These are phyloP conservation scores for Aspergillus kassunensis DNA, from an alignment of 495 filamentous ascomycete genomes.

Conservation along the genomic window DNA sequence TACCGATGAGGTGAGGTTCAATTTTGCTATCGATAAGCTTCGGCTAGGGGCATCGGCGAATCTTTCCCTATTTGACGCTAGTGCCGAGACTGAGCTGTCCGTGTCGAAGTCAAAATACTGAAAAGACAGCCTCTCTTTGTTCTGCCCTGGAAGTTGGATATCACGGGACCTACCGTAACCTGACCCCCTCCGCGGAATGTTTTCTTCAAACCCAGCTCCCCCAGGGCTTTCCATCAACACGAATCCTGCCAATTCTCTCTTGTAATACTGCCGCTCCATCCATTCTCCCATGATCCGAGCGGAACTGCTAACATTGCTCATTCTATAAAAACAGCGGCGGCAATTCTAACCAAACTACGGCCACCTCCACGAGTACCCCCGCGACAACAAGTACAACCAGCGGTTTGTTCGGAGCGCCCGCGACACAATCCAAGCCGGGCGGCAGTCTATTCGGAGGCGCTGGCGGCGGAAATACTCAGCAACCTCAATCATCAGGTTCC, in stretches of 20 bases:
- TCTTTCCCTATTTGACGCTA: conserved; percentile 10
- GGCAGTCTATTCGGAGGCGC: conserved; percentile 48
- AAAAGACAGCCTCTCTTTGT: too few relatives aligned
- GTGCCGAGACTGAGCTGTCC: too few relatives aligned
- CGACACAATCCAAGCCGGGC: conserved; percentile 34
- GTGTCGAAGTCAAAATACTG: neutral
- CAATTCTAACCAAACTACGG: conserved; percentile 20
- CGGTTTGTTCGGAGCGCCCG: conserved; percentile 35
- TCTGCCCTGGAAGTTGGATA: too few relatives aligned
- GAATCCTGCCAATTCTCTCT: conserved; percentile 66
- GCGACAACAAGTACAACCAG: conserved; percentile 26
- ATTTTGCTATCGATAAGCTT: neutral
- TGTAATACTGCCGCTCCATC: too few relatives aligned
- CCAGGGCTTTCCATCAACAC: conserved; percentile 73
- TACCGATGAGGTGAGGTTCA: neutral
- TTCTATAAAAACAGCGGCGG: conserved; percentile 19
- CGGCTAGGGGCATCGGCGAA: conserved; percentile 10
- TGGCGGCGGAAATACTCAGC: conserved; percentile 25
- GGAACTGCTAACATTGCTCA: conserved; percentile 1
- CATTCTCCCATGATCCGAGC: too few relatives aligned
- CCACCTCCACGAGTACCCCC: conserved; percentile 27
- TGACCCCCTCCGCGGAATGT: too few relatives aligned
- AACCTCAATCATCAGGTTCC: conserved; percentile 34
- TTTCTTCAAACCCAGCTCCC: conserved; percentile 57
- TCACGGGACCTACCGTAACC: too few relatives aligned